These are phyloP conservation scores for Solanum gracilifrons DNA, from an alignment of 257 asterid genomes.

Conservation along the genomic window DNA sequence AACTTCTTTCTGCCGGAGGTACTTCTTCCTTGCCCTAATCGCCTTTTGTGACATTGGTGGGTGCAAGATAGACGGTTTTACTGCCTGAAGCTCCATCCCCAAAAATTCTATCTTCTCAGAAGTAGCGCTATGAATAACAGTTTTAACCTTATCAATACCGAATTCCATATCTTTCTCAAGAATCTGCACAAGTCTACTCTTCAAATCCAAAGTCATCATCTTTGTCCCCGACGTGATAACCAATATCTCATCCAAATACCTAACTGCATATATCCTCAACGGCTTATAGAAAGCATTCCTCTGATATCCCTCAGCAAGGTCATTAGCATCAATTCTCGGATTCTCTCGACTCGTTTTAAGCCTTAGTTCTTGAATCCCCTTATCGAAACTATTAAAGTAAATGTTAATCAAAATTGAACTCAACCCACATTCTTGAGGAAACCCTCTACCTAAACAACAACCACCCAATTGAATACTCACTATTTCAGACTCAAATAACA, in stretches of 20 bases:
- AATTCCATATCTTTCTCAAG: conserved; percentile 45
- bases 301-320: conserved; percentile 9
- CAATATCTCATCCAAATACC: conserved; percentile 78
- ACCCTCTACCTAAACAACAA: conserved; percentile 56
- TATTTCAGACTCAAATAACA: conserved; percentile 29
- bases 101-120: conserved; percentile 77
- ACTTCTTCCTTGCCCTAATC: conserved; percentile 73
- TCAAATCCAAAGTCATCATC: conserved; percentile 54
- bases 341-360: conserved; percentile 32
- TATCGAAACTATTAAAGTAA: conserved; percentile 53
- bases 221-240: conserved; percentile 72
- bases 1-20: conserved; percentile 80
- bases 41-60: conserved; percentile 73
- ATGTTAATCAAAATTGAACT: conserved; percentile 61
- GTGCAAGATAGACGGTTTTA: conserved; percentile 67
- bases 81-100: conserved; percentile 97
- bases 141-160: conserved; percentile 40
- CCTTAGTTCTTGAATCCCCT: conserved; percentile 59
- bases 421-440: conserved; percentile 75
- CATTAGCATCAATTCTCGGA: conserved; percentile 30
- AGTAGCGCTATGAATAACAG: conserved; percentile 74
- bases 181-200: conserved; percentile 32
- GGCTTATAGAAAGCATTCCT: conserved; percentile 50
- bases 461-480: conserved; percentile 42
- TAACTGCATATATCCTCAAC: conserved; percentile 63